phyloP scores from a whole-genome alignment of 176 grass and related monocot species.

The Elaeis guineensis region DNA sequence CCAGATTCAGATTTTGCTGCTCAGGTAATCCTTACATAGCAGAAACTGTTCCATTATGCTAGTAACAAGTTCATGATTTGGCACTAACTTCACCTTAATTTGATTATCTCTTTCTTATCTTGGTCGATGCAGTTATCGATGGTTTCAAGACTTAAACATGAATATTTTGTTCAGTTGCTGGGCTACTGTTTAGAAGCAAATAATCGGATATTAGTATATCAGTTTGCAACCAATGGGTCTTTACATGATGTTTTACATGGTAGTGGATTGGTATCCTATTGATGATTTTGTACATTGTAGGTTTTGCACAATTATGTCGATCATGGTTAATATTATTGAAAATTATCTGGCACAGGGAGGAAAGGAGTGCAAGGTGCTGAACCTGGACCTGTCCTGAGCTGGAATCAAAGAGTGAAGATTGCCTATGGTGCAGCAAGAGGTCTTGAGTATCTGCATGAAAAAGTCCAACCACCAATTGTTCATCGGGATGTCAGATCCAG shows the following conservation, averaged over 20 bases:
- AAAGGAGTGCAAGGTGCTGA: constrained; percentile 46
- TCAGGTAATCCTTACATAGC: constrained; percentile 14
- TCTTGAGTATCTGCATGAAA: constrained; percentile 56
- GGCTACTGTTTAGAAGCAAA: constrained; percentile 39
- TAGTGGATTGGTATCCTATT: neutral
- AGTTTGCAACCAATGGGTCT: constrained; percentile 39
- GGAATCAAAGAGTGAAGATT: constrained; percentile 37
- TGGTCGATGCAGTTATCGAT: constrained; percentile 24
- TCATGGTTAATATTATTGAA: too few relatives aligned
- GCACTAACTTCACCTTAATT: too few relatives aligned
- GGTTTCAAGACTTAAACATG: constrained; percentile 52
- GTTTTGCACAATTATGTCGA: too few relatives aligned
- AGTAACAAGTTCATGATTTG: too few relatives aligned
- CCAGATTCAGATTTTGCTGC: constrained; percentile 31
- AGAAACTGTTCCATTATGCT: too few relatives aligned
- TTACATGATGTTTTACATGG: constrained; percentile 44
- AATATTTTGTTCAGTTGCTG: constrained; percentile 39
- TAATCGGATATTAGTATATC: constrained; percentile 37
- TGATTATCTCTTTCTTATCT: too few relatives aligned
- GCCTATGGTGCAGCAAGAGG: constrained; percentile 46
- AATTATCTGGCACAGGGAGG: constrained; percentile 20
- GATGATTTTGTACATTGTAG: too few relatives aligned
- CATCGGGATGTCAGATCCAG: constrained; percentile 52
- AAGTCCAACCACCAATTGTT: constrained; percentile 41
- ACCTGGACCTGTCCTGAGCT: constrained; percentile 33